A percentile compares a stretch with the other conserved stretches of the same genome.
Evolutionary conservation across 1,139 yeast species (phyloP).

Genomic region (Tardiomyces blankii): DNA sequence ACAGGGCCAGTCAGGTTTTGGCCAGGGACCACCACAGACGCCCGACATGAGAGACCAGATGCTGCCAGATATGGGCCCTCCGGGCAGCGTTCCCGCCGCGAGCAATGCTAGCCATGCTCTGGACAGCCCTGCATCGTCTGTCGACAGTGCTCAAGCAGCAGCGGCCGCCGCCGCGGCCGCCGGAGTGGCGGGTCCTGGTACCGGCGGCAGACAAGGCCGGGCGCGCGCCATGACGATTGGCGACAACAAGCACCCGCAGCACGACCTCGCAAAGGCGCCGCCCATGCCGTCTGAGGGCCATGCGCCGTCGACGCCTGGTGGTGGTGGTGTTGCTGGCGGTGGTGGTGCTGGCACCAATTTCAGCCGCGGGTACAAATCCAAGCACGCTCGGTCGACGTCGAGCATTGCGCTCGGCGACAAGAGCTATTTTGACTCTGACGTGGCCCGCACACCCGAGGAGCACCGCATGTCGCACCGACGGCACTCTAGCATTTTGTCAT

Average conservation of each 20-base stretch:
- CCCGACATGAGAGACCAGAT: background rate
- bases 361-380: background rate
- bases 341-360: background rate
- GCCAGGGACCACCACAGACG: background rate
- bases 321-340: no score
- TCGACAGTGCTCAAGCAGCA: background rate
- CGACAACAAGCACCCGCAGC: background rate
- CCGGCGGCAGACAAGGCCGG: background rate
- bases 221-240: background rate
- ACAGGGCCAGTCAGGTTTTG: background rate
- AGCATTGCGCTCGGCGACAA: slow-evolving; percentile 5
- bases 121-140: background rate
- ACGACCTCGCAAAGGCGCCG: background rate
- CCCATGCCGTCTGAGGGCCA: background rate
- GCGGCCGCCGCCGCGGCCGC: background rate
- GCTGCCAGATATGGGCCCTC: background rate
- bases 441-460: slow-evolving; percentile 5
- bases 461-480: slow-evolving; percentile 11
- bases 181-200: background rate
- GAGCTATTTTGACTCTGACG: slow-evolving; percentile 2
- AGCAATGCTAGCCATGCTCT: background rate
- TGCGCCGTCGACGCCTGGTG: background rate
- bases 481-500: slow-evolving; percentile 12
- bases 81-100: background rate
- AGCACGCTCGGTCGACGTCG: slow-evolving; percentile 11